phyloP scores from a whole-genome alignment of 139 green algal genomes.

The Chlamydomonas schloesseri region DNA sequence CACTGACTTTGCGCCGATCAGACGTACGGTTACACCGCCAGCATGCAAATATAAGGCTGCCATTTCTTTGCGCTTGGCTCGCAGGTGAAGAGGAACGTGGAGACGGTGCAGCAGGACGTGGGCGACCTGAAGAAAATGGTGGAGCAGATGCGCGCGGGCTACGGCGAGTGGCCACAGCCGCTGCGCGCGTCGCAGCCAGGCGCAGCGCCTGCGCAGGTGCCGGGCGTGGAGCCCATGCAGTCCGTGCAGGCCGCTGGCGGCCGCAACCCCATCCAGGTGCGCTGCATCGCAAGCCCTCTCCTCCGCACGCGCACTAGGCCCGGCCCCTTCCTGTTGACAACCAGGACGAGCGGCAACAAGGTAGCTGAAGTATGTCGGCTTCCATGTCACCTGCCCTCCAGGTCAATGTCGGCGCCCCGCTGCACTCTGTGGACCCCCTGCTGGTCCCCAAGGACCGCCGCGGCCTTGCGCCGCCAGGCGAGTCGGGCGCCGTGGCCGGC shows the following conservation, averaged over 20 bases:
- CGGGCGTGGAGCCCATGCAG: neutral
- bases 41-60: too few relatives aligned
- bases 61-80: too few relatives aligned
- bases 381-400: too few relatives aligned
- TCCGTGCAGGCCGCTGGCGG: neutral
- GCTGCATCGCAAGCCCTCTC: too few relatives aligned
- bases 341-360: too few relatives aligned
- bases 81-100: slow-evolving; percentile 4
- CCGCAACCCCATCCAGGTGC: slow-evolving; percentile 22
- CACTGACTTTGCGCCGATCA: neutral
- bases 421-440: neutral
- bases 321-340: too few relatives aligned
- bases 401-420: slow-evolving; percentile 8
- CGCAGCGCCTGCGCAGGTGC: neutral
- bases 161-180: slow-evolving; percentile 23
- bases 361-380: too few relatives aligned
- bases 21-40: too few relatives aligned
- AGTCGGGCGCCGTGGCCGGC: neutral
- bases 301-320: too few relatives aligned
- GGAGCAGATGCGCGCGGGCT: neutral
- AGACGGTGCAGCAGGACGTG: slow-evolving; percentile 23
- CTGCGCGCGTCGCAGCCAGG: neutral
- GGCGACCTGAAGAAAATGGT: slow-evolving; percentile 17
- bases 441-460: neutral
- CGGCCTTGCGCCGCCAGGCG: neutral